Evolutionary conservation across 2,329 filamentous ascomycete genomes (phyloP).

Genomic region (Dactylellina drechsleri): DNA sequence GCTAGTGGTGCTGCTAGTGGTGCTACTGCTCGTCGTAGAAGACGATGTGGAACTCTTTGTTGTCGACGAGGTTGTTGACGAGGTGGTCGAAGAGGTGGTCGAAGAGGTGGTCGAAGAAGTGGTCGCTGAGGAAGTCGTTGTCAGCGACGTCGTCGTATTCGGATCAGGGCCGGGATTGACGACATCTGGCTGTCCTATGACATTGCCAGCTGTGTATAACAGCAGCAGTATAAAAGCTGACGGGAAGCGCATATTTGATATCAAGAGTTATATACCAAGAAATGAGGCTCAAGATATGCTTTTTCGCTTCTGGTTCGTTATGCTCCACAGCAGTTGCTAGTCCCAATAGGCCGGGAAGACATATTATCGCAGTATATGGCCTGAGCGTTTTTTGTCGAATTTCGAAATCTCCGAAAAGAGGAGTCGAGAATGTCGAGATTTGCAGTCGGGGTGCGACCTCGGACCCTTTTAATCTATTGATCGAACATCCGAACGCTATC

Average conservation of each 20-base stretch:
- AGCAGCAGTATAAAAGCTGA: slow-evolving; percentile 35
- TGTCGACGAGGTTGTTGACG: neutral
- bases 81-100: neutral
- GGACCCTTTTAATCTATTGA: slow-evolving; percentile 45
- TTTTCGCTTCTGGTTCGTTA: slow-evolving; percentile 28
- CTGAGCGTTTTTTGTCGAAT: neutral
- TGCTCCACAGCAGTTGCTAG: slow-evolving; percentile 32
- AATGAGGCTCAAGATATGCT: neutral
- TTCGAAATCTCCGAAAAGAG: slow-evolving; percentile 29
- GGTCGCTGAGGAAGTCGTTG: slow-evolving; percentile 16
- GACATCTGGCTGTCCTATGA: slow-evolving; percentile 26
- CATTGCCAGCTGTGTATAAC: slow-evolving; percentile 24
- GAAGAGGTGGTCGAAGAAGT: slow-evolving; percentile 13
- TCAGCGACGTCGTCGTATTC: slow-evolving; percentile 7
- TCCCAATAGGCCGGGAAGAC: slow-evolving; percentile 25
- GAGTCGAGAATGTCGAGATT: slow-evolving; percentile 6
- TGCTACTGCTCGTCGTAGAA: neutral
- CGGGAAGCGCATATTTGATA: slow-evolving; percentile 41
- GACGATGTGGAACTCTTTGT: neutral
- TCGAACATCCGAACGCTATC: slow-evolving; percentile 28
- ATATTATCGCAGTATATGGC: slow-evolving; percentile 16
- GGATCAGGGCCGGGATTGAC: slow-evolving; percentile 24
- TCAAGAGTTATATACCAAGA: neutral
- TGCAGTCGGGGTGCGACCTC: slow-evolving; percentile 13
- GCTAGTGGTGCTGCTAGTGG: slow-evolving; percentile 3